A percentile compares a stretch with the other conserved stretches of the same genome.
These are phyloP conservation scores for Nitzschia palea DNA, from an alignment of 108 stramenopile genomes.

Conservation along the genomic window DNA sequence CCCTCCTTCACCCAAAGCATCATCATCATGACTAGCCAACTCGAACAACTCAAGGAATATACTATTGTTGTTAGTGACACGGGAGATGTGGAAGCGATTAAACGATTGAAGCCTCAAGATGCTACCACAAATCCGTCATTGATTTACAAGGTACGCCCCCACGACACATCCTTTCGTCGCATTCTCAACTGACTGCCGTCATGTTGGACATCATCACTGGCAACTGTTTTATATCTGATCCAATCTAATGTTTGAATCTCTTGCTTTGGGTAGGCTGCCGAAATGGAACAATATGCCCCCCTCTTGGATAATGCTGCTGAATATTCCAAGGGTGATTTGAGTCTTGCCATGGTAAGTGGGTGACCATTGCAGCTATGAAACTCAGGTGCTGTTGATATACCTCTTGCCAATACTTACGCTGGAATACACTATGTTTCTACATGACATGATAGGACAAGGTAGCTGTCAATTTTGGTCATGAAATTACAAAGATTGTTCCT, in stretches of 20 bases:
- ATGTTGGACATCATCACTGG: background rate
- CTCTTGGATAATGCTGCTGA: slow-evolving; percentile 86
- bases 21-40: slow-evolving; percentile 47
- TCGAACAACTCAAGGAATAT: slow-evolving; percentile 78
- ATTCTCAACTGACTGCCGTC: background rate
- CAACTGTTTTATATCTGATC: background rate
- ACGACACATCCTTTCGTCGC: background rate
- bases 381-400: background rate
- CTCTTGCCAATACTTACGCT: background rate
- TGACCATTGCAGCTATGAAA: too few species aligned
- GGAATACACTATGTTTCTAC: background rate
- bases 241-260: background rate
- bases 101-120: slow-evolving; percentile 90
- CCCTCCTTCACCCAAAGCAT: background rate
- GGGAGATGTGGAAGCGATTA: slow-evolving; percentile 91
- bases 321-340: slow-evolving; percentile 80
- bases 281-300: slow-evolving; percentile 66
- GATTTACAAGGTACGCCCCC: slow-evolving; percentile 77
- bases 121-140: slow-evolving; percentile 98
- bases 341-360: slow-evolving; percentile 73
- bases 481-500: slow-evolving; percentile 97
- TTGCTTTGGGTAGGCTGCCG: slow-evolving; percentile 49
- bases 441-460: slow-evolving; percentile 82
- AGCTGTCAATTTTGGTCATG: slow-evolving; percentile 96
- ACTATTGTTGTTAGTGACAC: slow-evolving; percentile 89